These are phyloP conservation scores for Panellus pusillus DNA, from an alignment of 768 basidiomycete genomes.

Conservation along the genomic window DNA sequence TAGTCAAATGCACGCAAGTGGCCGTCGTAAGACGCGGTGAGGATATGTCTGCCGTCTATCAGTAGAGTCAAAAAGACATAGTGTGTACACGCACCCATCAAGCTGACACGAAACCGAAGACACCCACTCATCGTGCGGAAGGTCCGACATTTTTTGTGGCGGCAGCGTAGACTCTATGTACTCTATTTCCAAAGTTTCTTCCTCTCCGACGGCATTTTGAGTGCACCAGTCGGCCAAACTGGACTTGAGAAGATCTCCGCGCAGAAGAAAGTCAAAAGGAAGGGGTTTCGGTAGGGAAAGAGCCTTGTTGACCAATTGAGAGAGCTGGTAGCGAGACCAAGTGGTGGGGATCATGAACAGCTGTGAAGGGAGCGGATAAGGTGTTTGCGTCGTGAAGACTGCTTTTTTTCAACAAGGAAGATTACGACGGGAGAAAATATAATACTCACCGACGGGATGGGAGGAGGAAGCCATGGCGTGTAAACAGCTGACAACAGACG, in stretches of 20 bases:
- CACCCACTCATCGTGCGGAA: constrained; percentile 94
- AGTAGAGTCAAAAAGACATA: constrained; percentile 11
- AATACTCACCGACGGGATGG: constrained; percentile 35
- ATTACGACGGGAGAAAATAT: too few species aligned
- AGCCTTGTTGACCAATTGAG: constrained; percentile 95
- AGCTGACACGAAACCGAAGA: constrained; percentile 70
- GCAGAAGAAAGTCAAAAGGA: constrained; percentile 91
- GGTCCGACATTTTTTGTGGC: constrained; percentile 73
- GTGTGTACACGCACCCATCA: constrained; percentile 42
- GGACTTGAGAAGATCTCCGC: constrained; percentile 75
- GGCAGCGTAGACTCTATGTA: constrained; percentile 90
- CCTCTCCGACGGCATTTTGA: constrained; percentile 73
- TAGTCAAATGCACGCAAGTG: constrained; percentile 73
- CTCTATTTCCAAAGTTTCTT: constrained; percentile 90
- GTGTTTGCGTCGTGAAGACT: constrained; percentile 71
- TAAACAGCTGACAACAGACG: neutral
- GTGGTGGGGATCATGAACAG: constrained; percentile 89
- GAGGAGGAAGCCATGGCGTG: constrained; percentile 33
- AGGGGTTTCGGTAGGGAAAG: constrained; percentile 69
- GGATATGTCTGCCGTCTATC: constrained; percentile 52
- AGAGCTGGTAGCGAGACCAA: constrained; percentile 96
- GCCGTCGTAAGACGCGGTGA: constrained; percentile 84
- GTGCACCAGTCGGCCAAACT: constrained; percentile 74
- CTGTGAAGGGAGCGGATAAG: constrained; percentile 77
- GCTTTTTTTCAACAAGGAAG: constrained; percentile 27